These are phyloP conservation scores for Epichloe sp. DNA, from an alignment of 2,329 filamentous ascomycete genomes.

Conservation along the genomic window DNA sequence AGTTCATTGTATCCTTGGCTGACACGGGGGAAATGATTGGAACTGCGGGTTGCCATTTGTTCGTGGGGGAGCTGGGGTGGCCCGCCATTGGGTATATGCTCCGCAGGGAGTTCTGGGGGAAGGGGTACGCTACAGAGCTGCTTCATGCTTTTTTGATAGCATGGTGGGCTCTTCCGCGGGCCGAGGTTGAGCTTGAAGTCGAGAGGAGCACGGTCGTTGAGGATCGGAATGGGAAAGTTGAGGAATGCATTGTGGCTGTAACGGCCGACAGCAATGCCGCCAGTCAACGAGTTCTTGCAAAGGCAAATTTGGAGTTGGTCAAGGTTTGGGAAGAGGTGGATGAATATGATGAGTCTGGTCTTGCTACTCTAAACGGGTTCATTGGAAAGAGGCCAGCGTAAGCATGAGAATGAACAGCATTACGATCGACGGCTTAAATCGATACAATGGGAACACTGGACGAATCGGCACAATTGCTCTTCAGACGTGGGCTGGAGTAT, in stretches of 20 bases:
- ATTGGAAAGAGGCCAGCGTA: background rate
- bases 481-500: background rate
- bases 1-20: slow-evolving; percentile 38
- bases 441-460: background rate
- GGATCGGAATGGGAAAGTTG: slow-evolving; percentile 12
- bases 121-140: slow-evolving; percentile 45
- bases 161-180: slow-evolving; percentile 38
- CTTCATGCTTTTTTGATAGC: slow-evolving; percentile 32
- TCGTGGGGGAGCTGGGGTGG: slow-evolving; percentile 31
- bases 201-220: slow-evolving; percentile 23
- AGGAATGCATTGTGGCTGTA: slow-evolving; percentile 31
- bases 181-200: slow-evolving; percentile 29
- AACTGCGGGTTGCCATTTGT: slow-evolving; percentile 29
- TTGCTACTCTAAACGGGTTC: slow-evolving; percentile 14
- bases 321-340: slow-evolving; percentile 25
- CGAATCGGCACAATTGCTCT: background rate
- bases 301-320: slow-evolving; percentile 34
- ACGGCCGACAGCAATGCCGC: slow-evolving; percentile 34
- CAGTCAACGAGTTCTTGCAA: slow-evolving; percentile 40
- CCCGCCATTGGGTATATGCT: slow-evolving; percentile 48
- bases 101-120: slow-evolving; percentile 35
- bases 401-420: background rate
- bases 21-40: slow-evolving; percentile 39
- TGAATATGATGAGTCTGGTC: slow-evolving; percentile 6
- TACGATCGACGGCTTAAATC: background rate